Base-by-base conservation (phyloP, 371 early-diverging fungal species). In the Chytridium lagenaria region DNA sequence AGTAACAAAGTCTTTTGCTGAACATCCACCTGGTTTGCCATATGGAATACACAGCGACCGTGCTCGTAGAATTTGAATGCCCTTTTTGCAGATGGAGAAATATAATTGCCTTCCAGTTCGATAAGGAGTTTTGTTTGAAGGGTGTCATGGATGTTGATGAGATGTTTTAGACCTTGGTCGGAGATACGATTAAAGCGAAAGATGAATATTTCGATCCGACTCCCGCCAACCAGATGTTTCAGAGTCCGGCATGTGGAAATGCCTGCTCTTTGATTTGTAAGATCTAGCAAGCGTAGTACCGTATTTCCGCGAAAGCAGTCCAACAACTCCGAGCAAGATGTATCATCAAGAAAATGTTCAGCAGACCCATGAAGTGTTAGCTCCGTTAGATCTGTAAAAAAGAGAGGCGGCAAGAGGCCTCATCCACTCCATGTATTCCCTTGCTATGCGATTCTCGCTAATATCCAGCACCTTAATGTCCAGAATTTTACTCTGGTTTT, bases 1-100 rank as follows among this genome's bases (percentile, higher is more conserved):
- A 75, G 68, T 68, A 40, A 51, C 3, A 64, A 34, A 34, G 64
- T 19, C 44, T 44, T 19, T 3, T 12, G 2, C 36, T 61, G 37
- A 61, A 34, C 10, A 10, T 37, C 23, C 12, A 34, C 12, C 36
- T 61, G 61, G 34, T 61, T 61, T 61, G 36, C 61, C 3, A 61
- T 23, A 34, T 61, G 36, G 3, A 61, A 34, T 7, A 61, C 61
- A 26, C 10, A 33, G 12, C 36, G 7, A 7, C 61, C 61, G 34
- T 12, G 34, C 16, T 37, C 19, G 36, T 33, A 37, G 2, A 2
- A 2, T 23, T 61, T 61, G 36, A 12, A 15, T 16, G 31, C 36
- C 23, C 37, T 3, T 10, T 15, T 2, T 3, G 30, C 30, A 15
- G 7, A 12, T 10, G 16, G 12, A 2, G 61, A 61, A 34, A 61